phyloP scores from a whole-genome alignment of 768 basidiomycete species.

The Lactarius evosmus region DNA sequence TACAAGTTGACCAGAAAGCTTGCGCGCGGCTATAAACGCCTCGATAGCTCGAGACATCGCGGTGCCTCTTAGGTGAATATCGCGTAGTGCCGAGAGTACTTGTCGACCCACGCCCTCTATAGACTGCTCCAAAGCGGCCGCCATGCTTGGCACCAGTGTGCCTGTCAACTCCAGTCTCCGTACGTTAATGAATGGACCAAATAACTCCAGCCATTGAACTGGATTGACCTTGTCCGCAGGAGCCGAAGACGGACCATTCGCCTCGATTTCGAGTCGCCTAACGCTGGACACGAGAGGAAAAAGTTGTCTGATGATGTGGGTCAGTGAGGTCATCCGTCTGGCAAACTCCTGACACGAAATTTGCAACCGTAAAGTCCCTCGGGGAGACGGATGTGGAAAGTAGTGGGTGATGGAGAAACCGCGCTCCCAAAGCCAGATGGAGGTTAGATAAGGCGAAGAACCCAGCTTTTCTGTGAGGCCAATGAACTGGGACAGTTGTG shows the following conservation, averaged over 20 bases:
- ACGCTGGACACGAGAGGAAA: neutral
- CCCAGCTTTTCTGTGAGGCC: slow-evolving; percentile 1
- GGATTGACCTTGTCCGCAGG: neutral
- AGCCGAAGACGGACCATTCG: neutral
- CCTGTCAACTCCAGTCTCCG: slow-evolving; percentile 8
- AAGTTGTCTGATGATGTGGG: slow-evolving; percentile 5
- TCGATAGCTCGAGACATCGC: neutral
- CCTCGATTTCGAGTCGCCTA: slow-evolving; percentile 8
- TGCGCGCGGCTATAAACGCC: slow-evolving; percentile 1
- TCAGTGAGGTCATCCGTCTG: neutral
- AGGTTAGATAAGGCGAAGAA: slow-evolving; percentile 5
- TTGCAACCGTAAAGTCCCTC: neutral
- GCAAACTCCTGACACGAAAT: slow-evolving; percentile 1
- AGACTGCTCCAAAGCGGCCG: slow-evolving; percentile 5
- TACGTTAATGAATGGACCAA: slow-evolving; percentile 10
- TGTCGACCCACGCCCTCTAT: neutral
- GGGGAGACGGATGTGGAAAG: neutral
- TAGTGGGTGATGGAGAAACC: slow-evolving; percentile 14
- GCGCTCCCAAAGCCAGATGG: slow-evolving; percentile 11
- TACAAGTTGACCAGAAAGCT: slow-evolving; percentile 4
- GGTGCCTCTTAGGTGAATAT: slow-evolving; percentile 4
- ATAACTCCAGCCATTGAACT: slow-evolving; percentile 7
- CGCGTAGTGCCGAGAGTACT: slow-evolving; percentile 4
- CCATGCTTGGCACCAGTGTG: neutral
- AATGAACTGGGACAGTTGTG: slow-evolving; percentile 11